These are phyloP conservation scores for Diaporthe sp. DNA, from an alignment of 2,329 filamentous ascomycete genomes.

Conservation along the genomic window DNA sequence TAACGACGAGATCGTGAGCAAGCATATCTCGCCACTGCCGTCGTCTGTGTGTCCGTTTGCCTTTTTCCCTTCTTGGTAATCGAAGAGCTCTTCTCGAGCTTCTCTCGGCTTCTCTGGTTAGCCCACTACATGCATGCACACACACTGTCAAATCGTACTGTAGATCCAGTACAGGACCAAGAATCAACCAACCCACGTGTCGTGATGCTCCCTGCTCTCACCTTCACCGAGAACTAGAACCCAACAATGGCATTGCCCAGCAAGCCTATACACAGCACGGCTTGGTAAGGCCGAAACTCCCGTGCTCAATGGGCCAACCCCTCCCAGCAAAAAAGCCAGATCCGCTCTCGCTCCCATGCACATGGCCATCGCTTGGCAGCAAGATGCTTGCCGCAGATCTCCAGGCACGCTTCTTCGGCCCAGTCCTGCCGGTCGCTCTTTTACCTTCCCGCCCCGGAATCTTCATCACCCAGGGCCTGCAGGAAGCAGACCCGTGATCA, in stretches of 20 bases:
- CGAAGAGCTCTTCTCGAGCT: too few relatives aligned
- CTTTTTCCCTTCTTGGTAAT: background rate
- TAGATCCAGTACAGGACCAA: too few relatives aligned
- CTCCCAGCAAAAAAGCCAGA: background rate
- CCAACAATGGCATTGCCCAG: background rate
- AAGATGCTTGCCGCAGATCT: constrained; percentile 11
- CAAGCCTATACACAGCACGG: background rate
- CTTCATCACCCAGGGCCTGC: constrained; percentile 9
- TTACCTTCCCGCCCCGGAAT: background rate
- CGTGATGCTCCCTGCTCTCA: background rate
- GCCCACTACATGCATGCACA: background rate
- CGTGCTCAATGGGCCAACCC: constrained; percentile 11
- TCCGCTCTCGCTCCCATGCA: background rate
- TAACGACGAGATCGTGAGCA: background rate
- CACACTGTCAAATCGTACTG: background rate
- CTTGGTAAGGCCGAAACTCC: constrained; percentile 23
- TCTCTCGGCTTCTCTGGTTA: background rate
- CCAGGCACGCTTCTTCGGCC: constrained; percentile 22
- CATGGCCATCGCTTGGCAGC: background rate
- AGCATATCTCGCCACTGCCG: background rate
- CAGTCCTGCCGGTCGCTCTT: constrained; percentile 19
- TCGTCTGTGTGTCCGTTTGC: background rate
- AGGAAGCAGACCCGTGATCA: constrained; percentile 1
- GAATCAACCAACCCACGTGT: background rate
- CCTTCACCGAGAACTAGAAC: constrained; percentile 16